phyloP scores from a whole-genome alignment of 352 stramenopile species.

The Phytophthora sojae region DNA sequence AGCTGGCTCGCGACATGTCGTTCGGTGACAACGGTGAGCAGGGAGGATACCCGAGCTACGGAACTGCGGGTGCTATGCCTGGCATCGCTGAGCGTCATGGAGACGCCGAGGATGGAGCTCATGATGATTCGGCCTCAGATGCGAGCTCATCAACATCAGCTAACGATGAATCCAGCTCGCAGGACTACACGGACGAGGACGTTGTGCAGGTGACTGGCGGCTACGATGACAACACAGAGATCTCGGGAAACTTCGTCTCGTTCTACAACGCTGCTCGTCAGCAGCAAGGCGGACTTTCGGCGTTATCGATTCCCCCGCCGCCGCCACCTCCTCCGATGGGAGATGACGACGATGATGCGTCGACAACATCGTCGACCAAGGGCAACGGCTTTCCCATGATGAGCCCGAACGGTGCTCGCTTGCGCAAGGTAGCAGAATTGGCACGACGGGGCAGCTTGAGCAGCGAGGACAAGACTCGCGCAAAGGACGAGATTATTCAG shows the following conservation, averaged over 20 bases:
- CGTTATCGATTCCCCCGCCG: slow-evolving; percentile 63
- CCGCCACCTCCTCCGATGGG: slow-evolving; percentile 73
- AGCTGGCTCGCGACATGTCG: slow-evolving; percentile 76
- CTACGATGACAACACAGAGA: slow-evolving; percentile 69
- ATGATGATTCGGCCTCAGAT: slow-evolving; percentile 58
- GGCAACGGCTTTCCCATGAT: slow-evolving; percentile 76
- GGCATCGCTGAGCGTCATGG: slow-evolving; percentile 74
- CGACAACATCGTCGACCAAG: slow-evolving; percentile 63
- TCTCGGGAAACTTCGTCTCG: slow-evolving; percentile 76
- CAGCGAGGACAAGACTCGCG: slow-evolving; percentile 84
- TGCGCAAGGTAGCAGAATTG: slow-evolving; percentile 84
- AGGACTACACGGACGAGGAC: slow-evolving; percentile 73
- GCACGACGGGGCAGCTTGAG: slow-evolving; percentile 81
- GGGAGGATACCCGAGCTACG: slow-evolving; percentile 63
- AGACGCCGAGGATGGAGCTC: slow-evolving; percentile 53
- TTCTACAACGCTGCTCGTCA: slow-evolving; percentile 73
- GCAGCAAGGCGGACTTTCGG: slow-evolving; percentile 51
- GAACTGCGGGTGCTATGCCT: slow-evolving; percentile 62
- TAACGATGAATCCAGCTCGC: slow-evolving; percentile 67
- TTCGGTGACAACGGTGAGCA: slow-evolving; percentile 56
- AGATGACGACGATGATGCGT: slow-evolving; percentile 74
- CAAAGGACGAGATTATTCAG: slow-evolving; percentile 90
- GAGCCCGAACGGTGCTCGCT: slow-evolving; percentile 77
- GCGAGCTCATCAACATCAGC: slow-evolving; percentile 60
- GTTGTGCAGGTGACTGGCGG: slow-evolving; percentile 67